Evolutionary conservation across 352 stramenopile species (phyloP).

Genomic region (Globisporangium okanoganense): DNA sequence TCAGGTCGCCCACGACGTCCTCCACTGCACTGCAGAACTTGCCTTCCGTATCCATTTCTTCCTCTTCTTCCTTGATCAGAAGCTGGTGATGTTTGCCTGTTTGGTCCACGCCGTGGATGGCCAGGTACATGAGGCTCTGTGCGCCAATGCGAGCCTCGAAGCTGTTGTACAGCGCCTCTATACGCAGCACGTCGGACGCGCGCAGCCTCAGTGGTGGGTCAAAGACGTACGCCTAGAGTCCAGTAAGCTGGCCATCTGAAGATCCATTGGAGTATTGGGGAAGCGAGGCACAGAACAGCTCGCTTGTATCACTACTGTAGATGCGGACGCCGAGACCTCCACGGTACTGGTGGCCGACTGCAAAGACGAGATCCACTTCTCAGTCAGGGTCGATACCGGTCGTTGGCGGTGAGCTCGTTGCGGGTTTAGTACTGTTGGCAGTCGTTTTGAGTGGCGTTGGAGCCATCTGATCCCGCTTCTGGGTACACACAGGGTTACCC

Average conservation of each 20-base stretch:
- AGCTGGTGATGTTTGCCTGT: constrained; percentile 3
- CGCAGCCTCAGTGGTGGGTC: not conserved
- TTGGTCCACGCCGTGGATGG: constrained; percentile 6
- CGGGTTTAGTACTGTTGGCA: not conserved
- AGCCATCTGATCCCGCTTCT: not conserved
- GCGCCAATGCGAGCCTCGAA: constrained; percentile 10
- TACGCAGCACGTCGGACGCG: constrained; percentile 2
- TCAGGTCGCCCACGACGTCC: constrained; percentile 7
- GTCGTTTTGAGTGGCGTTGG: not conserved
- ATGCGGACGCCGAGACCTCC: constrained; percentile 5
- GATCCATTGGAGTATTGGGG: not conserved
- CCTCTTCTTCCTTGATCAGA: not conserved
- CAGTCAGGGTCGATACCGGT: not conserved
- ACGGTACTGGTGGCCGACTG: constrained; percentile 1
- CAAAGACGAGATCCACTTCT: constrained; percentile 10
- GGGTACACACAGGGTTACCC: constrained; percentile 5
- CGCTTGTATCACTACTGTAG: not conserved
- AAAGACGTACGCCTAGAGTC: constrained; percentile 8
- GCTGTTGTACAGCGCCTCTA: constrained; percentile 12
- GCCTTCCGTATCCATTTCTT: not conserved
- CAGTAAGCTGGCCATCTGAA: not conserved
- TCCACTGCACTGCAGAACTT: constrained; percentile 1
- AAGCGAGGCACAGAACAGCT: constrained; percentile 5
- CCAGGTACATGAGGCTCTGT: constrained; percentile 10
- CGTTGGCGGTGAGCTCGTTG: not conserved